A percentile compares a stretch with the other conserved stretches of the same genome.
These are phyloP conservation scores for Pseudopediastrum boryanum DNA, from an alignment of 139 green algal species.

Conservation along the genomic window DNA sequence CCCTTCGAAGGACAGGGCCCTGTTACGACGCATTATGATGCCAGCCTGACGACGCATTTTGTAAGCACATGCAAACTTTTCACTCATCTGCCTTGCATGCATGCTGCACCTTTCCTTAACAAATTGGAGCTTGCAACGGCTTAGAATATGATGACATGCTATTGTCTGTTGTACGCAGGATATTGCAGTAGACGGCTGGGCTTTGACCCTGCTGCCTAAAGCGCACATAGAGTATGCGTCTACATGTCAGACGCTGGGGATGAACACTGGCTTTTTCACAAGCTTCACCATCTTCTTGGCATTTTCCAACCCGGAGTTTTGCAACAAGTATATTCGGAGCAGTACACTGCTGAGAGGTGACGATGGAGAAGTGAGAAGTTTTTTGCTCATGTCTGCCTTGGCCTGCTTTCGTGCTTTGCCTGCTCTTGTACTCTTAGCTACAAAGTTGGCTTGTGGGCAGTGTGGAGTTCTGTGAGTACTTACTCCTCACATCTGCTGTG, in stretches of 20 bases:
- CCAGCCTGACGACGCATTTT: too few relatives aligned
- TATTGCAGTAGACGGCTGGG: constrained; percentile 95
- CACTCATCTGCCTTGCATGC: too few relatives aligned
- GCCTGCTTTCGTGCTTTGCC: neutral
- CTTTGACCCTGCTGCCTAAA: constrained; percentile 85
- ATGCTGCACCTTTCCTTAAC: too few relatives aligned
- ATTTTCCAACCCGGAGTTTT: constrained; percentile 81
- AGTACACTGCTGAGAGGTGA: constrained; percentile 26
- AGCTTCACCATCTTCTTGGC: constrained; percentile 95
- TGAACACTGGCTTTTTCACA: constrained; percentile 91
- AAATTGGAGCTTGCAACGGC: too few relatives aligned
- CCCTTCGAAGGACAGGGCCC: too few relatives aligned
- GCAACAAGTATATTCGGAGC: constrained; percentile 72
- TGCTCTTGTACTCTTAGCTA: too few relatives aligned
- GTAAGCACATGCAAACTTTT: too few relatives aligned
- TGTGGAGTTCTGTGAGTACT: too few relatives aligned
- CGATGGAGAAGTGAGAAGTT: neutral
- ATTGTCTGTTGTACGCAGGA: constrained; percentile 70
- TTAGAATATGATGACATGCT: too few relatives aligned
- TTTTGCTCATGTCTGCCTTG: neutral
- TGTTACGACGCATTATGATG: too few relatives aligned
- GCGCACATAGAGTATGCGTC: constrained; percentile 84
- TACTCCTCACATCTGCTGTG: too few relatives aligned
- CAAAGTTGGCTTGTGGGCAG: too few relatives aligned
- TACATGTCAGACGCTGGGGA: constrained; percentile 93